Percentiles rank a stretch among this genome's conserved stretches.
These are phyloP conservation scores for Suhomyces sp. DNA, from an alignment of 805 yeast species.

Conservation along the genomic window DNA sequence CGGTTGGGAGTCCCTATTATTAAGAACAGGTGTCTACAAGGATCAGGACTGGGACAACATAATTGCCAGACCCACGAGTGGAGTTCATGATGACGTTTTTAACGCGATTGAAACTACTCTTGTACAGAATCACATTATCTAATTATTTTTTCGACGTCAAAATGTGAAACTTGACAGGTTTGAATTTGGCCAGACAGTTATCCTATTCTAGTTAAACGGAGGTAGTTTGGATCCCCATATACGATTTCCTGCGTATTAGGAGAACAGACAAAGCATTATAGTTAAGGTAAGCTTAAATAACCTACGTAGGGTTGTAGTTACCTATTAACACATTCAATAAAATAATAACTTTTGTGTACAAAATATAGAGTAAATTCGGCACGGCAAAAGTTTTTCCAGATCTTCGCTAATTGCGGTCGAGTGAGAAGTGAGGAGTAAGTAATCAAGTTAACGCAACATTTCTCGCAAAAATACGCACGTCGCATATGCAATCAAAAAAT, in stretches of 20 bases:
- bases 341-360: neutral
- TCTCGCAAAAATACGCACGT: neutral
- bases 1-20: slow-evolving; percentile 87
- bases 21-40: slow-evolving; percentile 83
- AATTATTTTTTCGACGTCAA: neutral
- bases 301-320: neutral
- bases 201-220: neutral
- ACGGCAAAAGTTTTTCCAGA: neutral
- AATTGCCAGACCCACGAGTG: slow-evolving; percentile 45
- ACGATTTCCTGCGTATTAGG: neutral
- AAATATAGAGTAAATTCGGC: neutral
- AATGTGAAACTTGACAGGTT: neutral
- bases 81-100: slow-evolving; percentile 48
- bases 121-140: slow-evolving; percentile 3
- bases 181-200: neutral
- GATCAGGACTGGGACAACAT: slow-evolving; percentile 48
- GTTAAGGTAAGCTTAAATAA: neutral
- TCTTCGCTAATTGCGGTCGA: neutral
- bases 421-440: neutral
- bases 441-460: neutral
- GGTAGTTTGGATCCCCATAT: neutral
- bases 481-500: neutral
- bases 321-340: neutral
- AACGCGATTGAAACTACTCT: slow-evolving; percentile 39
- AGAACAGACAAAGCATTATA: neutral